A percentile compares a stretch with the other conserved stretches of the same genome.
Evolutionary conservation across 1,284 basidiomycete genomes (phyloP).

Genomic region (Thecaphora thlaspeos): DNA sequence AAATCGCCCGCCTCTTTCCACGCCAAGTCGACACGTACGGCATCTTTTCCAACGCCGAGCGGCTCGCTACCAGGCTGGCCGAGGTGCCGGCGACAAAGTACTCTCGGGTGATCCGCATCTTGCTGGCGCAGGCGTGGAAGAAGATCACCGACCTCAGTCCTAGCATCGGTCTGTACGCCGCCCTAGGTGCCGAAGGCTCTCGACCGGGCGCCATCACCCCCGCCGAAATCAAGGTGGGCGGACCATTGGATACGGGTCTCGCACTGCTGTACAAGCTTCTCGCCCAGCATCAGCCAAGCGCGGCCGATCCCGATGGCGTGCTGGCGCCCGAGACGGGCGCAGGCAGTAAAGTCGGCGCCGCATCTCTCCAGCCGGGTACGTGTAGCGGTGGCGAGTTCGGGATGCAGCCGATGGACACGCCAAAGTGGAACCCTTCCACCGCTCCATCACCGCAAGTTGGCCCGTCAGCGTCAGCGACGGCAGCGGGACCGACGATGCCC

Average conservation of each 20-base stretch:
- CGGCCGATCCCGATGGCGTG: slow-evolving; percentile 6
- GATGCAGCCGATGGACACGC: too few relatives aligned
- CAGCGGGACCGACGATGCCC: too few relatives aligned
- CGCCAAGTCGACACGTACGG: slow-evolving; percentile 72
- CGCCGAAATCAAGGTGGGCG: slow-evolving; percentile 33
- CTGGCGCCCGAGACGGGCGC: too few relatives aligned
- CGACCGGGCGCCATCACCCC: slow-evolving; percentile 34
- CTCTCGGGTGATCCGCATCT: slow-evolving; percentile 26
- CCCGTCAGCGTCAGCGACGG: too few relatives aligned
- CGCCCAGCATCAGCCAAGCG: slow-evolving; percentile 28
- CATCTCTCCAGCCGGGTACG: too few relatives aligned
- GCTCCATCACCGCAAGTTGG: too few relatives aligned
- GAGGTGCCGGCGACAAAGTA: slow-evolving; percentile 69
- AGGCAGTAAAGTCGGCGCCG: too few relatives aligned
- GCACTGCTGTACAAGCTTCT: slow-evolving; percentile 33
- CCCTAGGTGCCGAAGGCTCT: slow-evolving; percentile 28
- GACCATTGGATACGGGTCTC: slow-evolving; percentile 33
- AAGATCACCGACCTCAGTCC: slow-evolving; percentile 38
- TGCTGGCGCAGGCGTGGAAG: slow-evolving; percentile 36
- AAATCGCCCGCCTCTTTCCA: slow-evolving; percentile 84
- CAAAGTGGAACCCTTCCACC: too few relatives aligned
- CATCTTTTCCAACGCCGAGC: slow-evolving; percentile 76
- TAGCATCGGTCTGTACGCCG: slow-evolving; percentile 30
- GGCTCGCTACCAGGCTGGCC: slow-evolving; percentile 75
- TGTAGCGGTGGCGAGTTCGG: too few relatives aligned